A percentile compares a stretch with the other conserved stretches of the same genome.
Conservation (phyloP, 1,284 basidiomycete species). For the Anthracocystis setariae region DNA sequence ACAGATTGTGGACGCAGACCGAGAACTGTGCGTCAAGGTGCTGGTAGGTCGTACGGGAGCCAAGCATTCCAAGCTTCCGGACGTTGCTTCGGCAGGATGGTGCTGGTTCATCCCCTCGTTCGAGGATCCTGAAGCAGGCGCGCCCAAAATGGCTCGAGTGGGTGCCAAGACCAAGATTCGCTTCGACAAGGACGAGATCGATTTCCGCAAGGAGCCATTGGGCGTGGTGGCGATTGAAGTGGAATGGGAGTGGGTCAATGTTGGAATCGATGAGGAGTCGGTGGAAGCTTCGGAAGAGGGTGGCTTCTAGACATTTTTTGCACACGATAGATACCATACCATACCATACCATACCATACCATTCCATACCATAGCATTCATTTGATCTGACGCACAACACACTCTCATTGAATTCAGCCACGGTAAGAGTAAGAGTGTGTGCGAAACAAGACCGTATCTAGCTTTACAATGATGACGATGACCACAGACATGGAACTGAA, state of each 20-base stretch:
- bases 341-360: too few relatives aligned
- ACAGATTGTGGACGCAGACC: constrained; percentile 60
- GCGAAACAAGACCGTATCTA: too few relatives aligned
- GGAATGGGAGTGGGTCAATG: constrained; percentile 63
- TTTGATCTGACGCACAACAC: too few relatives aligned
- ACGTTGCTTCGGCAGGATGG: constrained; percentile 63
- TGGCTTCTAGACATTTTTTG: background rate
- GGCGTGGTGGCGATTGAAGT: constrained; percentile 61
- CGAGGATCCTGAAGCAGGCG: constrained; percentile 49
- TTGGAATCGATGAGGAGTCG: constrained; percentile 24
- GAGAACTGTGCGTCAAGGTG: constrained; percentile 65
- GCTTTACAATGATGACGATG: too few relatives aligned
- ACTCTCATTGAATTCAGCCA: too few relatives aligned
- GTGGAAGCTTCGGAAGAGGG: constrained; percentile 1
- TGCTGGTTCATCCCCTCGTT: constrained; percentile 67
- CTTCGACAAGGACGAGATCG: constrained; percentile 61
- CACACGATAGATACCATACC: background rate
- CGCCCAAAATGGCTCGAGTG: constrained; percentile 5
- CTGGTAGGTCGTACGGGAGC: constrained; percentile 63
- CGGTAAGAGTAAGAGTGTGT: too few relatives aligned
- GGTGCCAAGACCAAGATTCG: constrained; percentile 29
- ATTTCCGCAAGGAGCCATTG: constrained; percentile 66
- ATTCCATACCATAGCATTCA: too few relatives aligned
- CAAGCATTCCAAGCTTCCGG: constrained; percentile 64
- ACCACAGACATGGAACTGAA: too few relatives aligned